Evolutionary conservation across 805 yeast genomes (phyloP).

Genomic region (Ogataea henricii): DNA sequence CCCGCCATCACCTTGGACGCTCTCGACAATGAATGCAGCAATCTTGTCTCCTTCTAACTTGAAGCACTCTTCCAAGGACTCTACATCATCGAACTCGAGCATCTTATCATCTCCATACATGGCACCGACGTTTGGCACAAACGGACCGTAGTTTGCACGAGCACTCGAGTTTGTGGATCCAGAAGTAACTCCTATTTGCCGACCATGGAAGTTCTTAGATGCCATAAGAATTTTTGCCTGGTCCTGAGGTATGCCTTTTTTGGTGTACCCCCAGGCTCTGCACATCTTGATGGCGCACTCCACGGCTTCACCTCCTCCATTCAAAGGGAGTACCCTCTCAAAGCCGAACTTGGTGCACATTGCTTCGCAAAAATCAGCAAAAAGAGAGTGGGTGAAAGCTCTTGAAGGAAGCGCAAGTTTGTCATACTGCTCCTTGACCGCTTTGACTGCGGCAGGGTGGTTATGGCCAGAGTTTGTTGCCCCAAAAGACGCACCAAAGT

Average conservation of each 20-base stretch:
- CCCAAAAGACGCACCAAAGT: conserved; percentile 31
- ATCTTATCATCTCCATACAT: conserved; percentile 33
- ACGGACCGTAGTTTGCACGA: conserved; percentile 37
- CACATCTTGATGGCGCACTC: conserved; percentile 43
- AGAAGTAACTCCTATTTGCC: conserved; percentile 42
- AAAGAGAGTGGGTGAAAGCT: conserved; percentile 28
- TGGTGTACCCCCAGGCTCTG: conserved; percentile 34
- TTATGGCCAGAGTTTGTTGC: conserved; percentile 35
- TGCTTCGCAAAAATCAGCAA: conserved; percentile 27
- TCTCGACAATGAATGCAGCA: conserved; percentile 40
- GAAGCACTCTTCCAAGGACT: conserved; percentile 30
- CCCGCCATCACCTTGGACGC: conserved; percentile 45
- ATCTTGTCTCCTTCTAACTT: conserved; percentile 32
- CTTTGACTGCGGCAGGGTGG: conserved; percentile 32
- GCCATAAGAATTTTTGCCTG: conserved; percentile 37
- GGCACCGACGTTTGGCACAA: conserved; percentile 32
- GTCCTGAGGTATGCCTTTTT: conserved; percentile 29
- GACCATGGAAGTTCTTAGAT: conserved; percentile 41
- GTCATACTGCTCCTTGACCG: conserved; percentile 34
- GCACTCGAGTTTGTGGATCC: conserved; percentile 37
- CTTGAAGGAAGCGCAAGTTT: conserved; percentile 35
- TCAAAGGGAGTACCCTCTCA: conserved; percentile 33
- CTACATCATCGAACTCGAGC: conserved; percentile 31
- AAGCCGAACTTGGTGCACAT: conserved; percentile 31
- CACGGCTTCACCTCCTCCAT: conserved; percentile 39